Evolutionary conservation across 768 basidiomycete species (phyloP).

Genomic region (Fomitopsis serialis): DNA sequence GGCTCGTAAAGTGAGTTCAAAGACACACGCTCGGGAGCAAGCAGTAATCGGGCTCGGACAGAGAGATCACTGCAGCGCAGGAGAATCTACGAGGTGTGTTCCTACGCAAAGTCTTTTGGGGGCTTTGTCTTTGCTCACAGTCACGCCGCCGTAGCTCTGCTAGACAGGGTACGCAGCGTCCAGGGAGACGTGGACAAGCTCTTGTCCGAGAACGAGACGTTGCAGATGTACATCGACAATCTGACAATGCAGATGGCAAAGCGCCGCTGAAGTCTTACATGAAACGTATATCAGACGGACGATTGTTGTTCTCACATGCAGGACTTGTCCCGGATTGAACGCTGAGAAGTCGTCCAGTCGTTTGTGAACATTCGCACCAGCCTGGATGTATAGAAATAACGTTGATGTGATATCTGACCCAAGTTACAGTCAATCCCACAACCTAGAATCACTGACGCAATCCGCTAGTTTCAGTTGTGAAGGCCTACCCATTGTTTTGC

Average conservation of each 20-base stretch:
- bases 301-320: no score
- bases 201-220: conserved; percentile 69
- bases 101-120: not conserved
- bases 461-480: no score
- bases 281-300: not conserved
- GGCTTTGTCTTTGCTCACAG: not conserved
- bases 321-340: no score
- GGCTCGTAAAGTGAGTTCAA: conserved; percentile 63
- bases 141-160: conserved; percentile 42
- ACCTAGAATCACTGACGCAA: no score
- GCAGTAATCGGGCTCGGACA: conserved; percentile 20
- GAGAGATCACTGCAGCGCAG: conserved; percentile 72
- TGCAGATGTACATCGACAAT: conserved; percentile 90
- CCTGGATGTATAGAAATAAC: no score
- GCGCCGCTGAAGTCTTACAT: conserved; percentile 42
- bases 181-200: conserved; percentile 82
- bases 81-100: conserved; percentile 69
- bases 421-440: no score
- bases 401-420: no score
- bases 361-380: no score
- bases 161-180: conserved; percentile 59
- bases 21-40: not conserved
- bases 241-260: conserved; percentile 84
- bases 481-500: no score
- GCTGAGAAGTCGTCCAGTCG: no score